phyloP scores from a whole-genome alignment of 1,139 yeast genomes.

The Scheffersomyces quercinus region DNA sequence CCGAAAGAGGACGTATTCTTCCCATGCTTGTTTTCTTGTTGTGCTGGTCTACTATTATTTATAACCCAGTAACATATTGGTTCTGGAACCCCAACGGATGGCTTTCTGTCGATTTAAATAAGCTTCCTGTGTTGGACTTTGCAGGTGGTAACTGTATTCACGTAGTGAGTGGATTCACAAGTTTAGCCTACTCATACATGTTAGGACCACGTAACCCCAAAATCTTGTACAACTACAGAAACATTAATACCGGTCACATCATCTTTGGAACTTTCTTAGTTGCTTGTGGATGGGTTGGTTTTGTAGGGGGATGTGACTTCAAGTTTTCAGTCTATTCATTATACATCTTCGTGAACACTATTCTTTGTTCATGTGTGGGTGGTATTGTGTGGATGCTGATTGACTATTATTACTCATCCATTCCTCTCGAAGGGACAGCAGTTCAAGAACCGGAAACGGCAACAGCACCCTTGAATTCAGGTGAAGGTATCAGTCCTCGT shows the following conservation, averaged over 20 bases:
- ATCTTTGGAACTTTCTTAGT: constrained; percentile 53
- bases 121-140: constrained; percentile 56
- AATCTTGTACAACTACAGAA: constrained; percentile 37
- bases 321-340: constrained; percentile 36
- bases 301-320: constrained; percentile 46
- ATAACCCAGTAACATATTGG: constrained; percentile 67
- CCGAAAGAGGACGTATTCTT: constrained; percentile 56
- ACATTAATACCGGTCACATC: constrained; percentile 42
- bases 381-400: constrained; percentile 40
- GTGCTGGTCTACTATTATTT: constrained; percentile 57
- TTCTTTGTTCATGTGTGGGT: constrained; percentile 37
- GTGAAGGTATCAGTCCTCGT: neutral
- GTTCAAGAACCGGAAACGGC: neutral
- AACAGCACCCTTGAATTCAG: neutral
- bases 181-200: constrained; percentile 58
- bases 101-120: constrained; percentile 43
- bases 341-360: constrained; percentile 35
- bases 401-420: constrained; percentile 42
- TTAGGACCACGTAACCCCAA: constrained; percentile 55
- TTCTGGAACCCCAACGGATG: constrained; percentile 64
- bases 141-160: constrained; percentile 72
- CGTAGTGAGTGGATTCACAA: constrained; percentile 58
- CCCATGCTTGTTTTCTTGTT: constrained; percentile 57
- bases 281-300: constrained; percentile 47
- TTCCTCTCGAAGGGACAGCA: constrained; percentile 32